These are phyloP conservation scores for Citrullus mucosospermus DNA, from an alignment of 306 rosid species.

Conservation along the genomic window DNA sequence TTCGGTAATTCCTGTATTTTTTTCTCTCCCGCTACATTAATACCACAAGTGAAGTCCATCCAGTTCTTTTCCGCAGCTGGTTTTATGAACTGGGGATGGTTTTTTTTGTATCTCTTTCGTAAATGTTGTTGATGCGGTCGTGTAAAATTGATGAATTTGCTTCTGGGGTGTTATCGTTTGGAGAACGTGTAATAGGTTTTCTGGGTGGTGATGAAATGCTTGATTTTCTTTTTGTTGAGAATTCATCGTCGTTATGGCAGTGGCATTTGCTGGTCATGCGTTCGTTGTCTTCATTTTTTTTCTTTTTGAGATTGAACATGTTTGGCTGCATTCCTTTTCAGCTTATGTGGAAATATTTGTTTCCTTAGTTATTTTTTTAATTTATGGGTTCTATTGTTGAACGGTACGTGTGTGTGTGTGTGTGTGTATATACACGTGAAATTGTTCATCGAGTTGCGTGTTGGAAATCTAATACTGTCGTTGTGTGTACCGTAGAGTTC, in stretches of 20 bases:
- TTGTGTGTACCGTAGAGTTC: neutral
- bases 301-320: neutral
- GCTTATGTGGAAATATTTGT: neutral
- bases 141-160: neutral
- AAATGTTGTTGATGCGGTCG: neutral
- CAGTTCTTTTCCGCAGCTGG: neutral
- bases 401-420: neutral
- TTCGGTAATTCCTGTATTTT: neutral
- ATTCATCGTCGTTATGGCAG: slow-evolving; percentile 4
- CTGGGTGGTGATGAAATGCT: neutral
- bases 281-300: neutral
- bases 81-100: neutral
- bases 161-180: neutral
- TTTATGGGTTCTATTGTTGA: neutral
- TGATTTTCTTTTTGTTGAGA: neutral
- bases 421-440: neutral
- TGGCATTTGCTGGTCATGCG: neutral
- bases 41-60: neutral
- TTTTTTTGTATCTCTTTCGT: neutral
- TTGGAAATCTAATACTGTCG: neutral
- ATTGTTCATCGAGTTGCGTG: neutral
- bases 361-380: neutral
- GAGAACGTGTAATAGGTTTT: neutral
- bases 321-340: neutral
- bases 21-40: neutral